Evolutionary conservation across 306 rosid species (phyloP).

Genomic region (Begonia masoniana): DNA sequence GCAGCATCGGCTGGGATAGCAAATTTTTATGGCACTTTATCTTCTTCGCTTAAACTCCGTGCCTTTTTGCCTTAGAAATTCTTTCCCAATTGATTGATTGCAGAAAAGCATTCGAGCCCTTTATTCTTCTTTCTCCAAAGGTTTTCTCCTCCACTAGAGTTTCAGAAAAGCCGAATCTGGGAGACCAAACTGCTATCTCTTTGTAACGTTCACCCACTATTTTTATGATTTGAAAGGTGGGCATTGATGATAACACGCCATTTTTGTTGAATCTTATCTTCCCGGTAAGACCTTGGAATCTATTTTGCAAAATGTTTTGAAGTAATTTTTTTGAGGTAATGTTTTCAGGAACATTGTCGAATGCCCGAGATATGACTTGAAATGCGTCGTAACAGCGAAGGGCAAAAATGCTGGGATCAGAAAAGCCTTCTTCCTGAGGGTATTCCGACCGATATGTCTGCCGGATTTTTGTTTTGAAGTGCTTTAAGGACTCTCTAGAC

Average conservation of each 20-base stretch:
- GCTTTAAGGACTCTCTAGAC: constrained; percentile 8
- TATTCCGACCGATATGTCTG: constrained; percentile 21
- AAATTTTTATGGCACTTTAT: constrained; percentile 17
- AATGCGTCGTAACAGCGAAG: constrained; percentile 39
- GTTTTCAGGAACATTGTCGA: constrained; percentile 13
- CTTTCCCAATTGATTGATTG: constrained; percentile 1
- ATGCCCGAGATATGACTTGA: constrained; percentile 15
- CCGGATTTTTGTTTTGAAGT: constrained; percentile 30
- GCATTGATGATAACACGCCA: constrained; percentile 11
- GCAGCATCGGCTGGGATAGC: constrained; percentile 34
- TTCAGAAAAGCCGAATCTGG: constrained; percentile 22
- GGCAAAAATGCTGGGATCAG: constrained; percentile 37
- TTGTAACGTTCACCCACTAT: constrained; percentile 38
- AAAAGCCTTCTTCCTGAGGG: constrained; percentile 43
- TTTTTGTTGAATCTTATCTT: constrained; percentile 21
- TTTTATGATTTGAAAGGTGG: constrained; percentile 29
- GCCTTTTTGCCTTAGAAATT: background rate
- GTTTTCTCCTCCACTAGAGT: constrained; percentile 3
- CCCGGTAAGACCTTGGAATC: constrained; percentile 33
- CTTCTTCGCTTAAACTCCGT: background rate
- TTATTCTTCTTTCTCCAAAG: background rate
- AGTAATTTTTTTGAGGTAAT: constrained; percentile 5
- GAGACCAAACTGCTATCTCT: constrained; percentile 43
- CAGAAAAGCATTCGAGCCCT: constrained; percentile 1
- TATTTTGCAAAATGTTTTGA: constrained; percentile 10